Evolutionary conservation across 192 early-diverging fungal species (phyloP).

Genomic region (Jimgerdemannia flammicorona): DNA sequence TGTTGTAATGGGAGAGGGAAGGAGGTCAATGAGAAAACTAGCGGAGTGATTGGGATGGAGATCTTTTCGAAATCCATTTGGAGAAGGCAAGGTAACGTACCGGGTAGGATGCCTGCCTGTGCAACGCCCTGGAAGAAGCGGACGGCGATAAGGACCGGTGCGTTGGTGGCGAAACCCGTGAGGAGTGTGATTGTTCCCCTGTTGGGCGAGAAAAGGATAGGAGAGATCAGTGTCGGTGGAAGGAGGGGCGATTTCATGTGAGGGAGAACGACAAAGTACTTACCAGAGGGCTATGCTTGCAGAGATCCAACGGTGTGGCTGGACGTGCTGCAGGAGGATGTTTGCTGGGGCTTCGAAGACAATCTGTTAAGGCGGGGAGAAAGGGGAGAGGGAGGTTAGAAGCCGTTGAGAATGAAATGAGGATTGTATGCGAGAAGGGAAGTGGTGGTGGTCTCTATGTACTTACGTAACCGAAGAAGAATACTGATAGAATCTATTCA

Average conservation of each 20-base stretch:
- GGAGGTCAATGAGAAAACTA: neutral
- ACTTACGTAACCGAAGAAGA: neutral
- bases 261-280: neutral
- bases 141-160: neutral
- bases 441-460: neutral
- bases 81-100: neutral
- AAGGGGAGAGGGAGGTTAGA: neutral
- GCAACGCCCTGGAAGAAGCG: neutral
- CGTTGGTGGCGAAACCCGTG: neutral
- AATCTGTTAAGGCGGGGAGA: neutral
- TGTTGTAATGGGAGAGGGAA: neutral
- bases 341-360: neutral
- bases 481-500: neutral
- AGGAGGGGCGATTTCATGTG: too few relatives aligned
- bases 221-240: neutral
- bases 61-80: too few relatives aligned
- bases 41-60: too few relatives aligned
- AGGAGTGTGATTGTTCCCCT: neutral
- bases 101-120: neutral
- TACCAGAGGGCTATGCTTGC: neutral
- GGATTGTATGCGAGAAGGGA: neutral
- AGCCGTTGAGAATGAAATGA: neutral
- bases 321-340: neutral
- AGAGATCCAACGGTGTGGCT: neutral
- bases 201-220: neutral